Conservation (phyloP, 257 asterid genomes). For the Plantago major region DNA sequence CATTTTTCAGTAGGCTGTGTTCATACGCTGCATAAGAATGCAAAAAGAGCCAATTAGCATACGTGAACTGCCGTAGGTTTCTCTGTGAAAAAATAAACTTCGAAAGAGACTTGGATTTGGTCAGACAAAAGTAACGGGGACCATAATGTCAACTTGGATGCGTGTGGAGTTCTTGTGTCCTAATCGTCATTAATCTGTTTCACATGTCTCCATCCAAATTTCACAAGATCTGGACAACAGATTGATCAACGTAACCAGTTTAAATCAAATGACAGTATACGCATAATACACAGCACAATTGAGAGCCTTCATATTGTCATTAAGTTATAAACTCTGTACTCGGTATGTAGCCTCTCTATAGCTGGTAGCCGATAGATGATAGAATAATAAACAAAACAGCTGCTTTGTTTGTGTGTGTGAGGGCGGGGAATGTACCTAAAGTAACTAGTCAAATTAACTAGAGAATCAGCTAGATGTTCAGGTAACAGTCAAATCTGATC, state of each 20-base stretch:
- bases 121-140: conserved; percentile 9
- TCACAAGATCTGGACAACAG: background rate
- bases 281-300: no score
- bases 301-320: no score
- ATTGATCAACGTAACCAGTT: background rate
- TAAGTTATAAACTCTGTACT: no score
- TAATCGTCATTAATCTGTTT: conserved; percentile 13
- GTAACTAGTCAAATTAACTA: no score
- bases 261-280: background rate
- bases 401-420: no score
- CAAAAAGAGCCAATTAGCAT: conserved; percentile 15
- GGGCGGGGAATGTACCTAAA: no score
- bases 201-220: background rate
- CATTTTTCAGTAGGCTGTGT: conserved; percentile 8
- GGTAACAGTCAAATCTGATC: no score
- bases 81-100: background rate
- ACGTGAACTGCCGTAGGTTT: conserved; percentile 3
- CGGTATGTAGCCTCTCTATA: no score
- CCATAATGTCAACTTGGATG: conserved; percentile 11
- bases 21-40: conserved; percentile 4
- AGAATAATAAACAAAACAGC: no score
- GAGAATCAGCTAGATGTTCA: no score
- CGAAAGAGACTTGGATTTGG: conserved; percentile 11
- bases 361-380: no score
- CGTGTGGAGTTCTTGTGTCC: conserved; percentile 9